Evolutionary conservation across 768 basidiomycete genomes (phyloP).

Genomic region (Coprinopsis cinerea): DNA sequence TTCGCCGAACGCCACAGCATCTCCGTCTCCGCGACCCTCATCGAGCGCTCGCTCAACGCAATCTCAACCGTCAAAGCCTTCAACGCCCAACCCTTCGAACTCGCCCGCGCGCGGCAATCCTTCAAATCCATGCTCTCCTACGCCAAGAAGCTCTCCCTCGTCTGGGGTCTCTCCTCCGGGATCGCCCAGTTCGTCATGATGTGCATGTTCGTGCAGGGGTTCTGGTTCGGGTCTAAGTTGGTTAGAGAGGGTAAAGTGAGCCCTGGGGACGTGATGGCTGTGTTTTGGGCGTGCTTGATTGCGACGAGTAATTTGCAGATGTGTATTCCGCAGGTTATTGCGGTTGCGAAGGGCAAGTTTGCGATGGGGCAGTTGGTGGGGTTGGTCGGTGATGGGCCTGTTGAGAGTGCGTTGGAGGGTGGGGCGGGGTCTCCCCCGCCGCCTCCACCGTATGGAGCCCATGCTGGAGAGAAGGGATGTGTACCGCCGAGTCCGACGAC

Average conservation of each 20-base stretch:
- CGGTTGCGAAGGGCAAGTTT: constrained; percentile 76
- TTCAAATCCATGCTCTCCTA: constrained; percentile 39
- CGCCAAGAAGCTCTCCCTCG: constrained; percentile 47
- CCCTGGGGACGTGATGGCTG: constrained; percentile 85
- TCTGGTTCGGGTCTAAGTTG: constrained; percentile 91
- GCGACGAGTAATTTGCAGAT: constrained; percentile 84
- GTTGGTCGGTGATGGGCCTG: constrained; percentile 45
- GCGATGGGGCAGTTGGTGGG: constrained; percentile 66
- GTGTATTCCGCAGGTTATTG: constrained; percentile 76
- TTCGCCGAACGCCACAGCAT: constrained; percentile 59
- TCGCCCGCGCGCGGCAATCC: constrained; percentile 38
- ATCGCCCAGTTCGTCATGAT: constrained; percentile 77
- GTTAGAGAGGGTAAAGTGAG: constrained; percentile 69
- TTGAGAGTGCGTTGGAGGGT: constrained; percentile 8
- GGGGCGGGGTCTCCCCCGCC: not conserved
- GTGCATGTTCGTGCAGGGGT: constrained; percentile 93
- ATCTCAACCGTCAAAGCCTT: constrained; percentile 92
- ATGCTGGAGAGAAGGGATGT: not conserved
- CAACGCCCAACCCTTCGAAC: constrained; percentile 59
- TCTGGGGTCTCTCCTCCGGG: constrained; percentile 74
- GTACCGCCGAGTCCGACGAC: not conserved
- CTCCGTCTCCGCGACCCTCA: constrained; percentile 66
- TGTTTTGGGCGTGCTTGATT: constrained; percentile 96
- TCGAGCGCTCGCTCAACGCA: constrained; percentile 70
- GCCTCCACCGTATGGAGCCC: not conserved